Base-by-base conservation (phyloP, 2,329 filamentous ascomycete genomes). In the Pyrenochaeta sp. region DNA sequence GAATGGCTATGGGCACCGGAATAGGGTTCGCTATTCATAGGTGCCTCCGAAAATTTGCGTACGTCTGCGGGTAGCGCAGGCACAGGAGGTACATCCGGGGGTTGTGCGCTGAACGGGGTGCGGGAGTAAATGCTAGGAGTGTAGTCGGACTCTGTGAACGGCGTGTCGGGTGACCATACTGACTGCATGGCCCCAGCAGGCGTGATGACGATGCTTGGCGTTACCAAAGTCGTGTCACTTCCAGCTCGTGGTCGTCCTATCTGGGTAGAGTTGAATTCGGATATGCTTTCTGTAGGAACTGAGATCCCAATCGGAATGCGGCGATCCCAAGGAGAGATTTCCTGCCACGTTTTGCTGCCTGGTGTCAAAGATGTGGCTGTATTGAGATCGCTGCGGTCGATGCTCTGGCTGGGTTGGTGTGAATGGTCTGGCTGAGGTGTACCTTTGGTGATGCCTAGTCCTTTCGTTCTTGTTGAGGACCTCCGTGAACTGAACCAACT, bases 291-390 rank as follows among this genome's bases (percentile, higher is more conserved):
- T 10, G 82, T 80, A 2, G 86, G 81, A 31, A 90, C 74, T 10
- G 82, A 80, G 36, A 90, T 83, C 9, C 87, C 87, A 53, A 90
- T 90, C 28, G 87, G 79, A 46, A 90, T 90, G 1, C 85, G 85
- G n/a, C 83, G 78, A 57, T 87, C 84, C 44, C 80, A 81, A 0
- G 87, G 87, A 10, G 87, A 89, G 3, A 89, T 75, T 48, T 84
- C 82, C 22, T 66, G 60, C 63, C 53, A 72, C 19, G 51, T 61
- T 47, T 59, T 68, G 35, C 51, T 60, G 27, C 57, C 58, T 32
- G 67, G 53, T 34, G 61, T 53, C 35, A 69, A 27, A 6, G 64
- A 63, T 10, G 61, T 62, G 7, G 66, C 61, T 6, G 61, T 69
- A 28, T 57, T 57, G 4, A 60, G 53, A 17, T 67, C 64, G 11